phyloP scores from a whole-genome alignment of 257 asterid genomes.

The Schizonepeta tenuifolia region DNA sequence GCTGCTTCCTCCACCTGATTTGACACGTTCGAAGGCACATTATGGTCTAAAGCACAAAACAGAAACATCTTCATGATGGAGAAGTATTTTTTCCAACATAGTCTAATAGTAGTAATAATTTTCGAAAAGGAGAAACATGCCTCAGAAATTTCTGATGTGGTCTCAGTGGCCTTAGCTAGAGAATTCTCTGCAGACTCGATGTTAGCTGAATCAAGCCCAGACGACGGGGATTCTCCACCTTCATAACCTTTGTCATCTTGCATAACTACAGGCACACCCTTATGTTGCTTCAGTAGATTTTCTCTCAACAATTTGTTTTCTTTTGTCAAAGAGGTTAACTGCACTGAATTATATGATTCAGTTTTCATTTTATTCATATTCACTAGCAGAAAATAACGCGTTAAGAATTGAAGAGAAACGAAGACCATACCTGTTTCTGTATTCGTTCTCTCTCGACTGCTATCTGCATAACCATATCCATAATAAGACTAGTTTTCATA shows the following conservation, averaged over 20 bases:
- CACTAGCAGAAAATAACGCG: background rate
- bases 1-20: slow-evolving; percentile 53
- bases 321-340: slow-evolving; percentile 59
- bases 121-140: slow-evolving; percentile 40
- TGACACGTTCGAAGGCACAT: slow-evolving; percentile 24
- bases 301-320: slow-evolving; percentile 69
- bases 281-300: slow-evolving; percentile 46
- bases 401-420: background rate
- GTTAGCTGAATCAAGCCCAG: slow-evolving; percentile 35
- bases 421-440: slow-evolving; percentile 58
- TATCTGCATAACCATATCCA: slow-evolving; percentile 75
- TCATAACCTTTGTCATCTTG: slow-evolving; percentile 31
- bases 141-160: slow-evolving; percentile 43
- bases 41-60: slow-evolving; percentile 22
- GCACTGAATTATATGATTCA: slow-evolving; percentile 38
- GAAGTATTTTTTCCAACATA: background rate
- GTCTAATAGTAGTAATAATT: background rate
- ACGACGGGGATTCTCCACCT: slow-evolving; percentile 31
- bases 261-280: slow-evolving; percentile 28
- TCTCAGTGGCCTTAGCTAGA: slow-evolving; percentile 39
- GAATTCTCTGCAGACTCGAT: slow-evolving; percentile 34
- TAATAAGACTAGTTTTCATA: slow-evolving; percentile 56
- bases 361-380: background rate
- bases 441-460: slow-evolving; percentile 80
- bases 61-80: background rate